Evolutionary conservation across 257 asterid genomes (phyloP), one percentile per base, ranked within the genome.

Genomic region (Rhazya stricta): DNA sequence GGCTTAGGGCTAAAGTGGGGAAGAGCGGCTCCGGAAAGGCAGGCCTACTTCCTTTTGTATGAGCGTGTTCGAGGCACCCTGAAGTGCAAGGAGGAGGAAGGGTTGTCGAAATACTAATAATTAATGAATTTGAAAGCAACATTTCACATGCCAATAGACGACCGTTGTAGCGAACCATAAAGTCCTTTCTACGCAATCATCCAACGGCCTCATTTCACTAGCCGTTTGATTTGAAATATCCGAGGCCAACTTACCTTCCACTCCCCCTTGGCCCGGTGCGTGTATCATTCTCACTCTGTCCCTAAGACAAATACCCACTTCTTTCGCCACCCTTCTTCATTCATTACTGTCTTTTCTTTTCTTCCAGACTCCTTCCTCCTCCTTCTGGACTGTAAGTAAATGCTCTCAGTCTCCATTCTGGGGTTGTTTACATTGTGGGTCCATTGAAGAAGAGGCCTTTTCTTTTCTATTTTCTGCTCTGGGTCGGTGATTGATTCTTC

Each of bases 211-310:
- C 42, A 61, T 79, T 81, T 84, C 83, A 88, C 91, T 92, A 90
- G 97, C 97, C 97, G 97, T 92, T 92, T 76, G 77, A 84, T 90
- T 92, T 88, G 89, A 91, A 91, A n/a, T n/a, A n/a, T n/a, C n/a
- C n/a, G n/a, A n/a, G n/a, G n/a, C n/a, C n/a, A n/a, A n/a, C n/a
- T n/a, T n/a, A n/a, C n/a, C n/a, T n/a, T n/a, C n/a, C n/a, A n/a
- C n/a, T n/a, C n/a, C n/a, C n/a, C n/a, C 42, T 75, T 73, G 18
- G 39, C 56, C 29, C 27, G 72, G 13, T 72, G 27, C 81, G n/a
- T 39, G 37, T 51, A 9, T 23, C 69, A 71, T 34, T 27, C 30
- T 23, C 37, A n/a, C n/a, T n/a, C n/a, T n/a, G n/a, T 78, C 54
- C 68, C 78, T 39, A 60, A 73, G 89, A 79, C 91, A 87, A 78